Percentiles rank a stretch among this genome's conserved stretches.
These are phyloP conservation scores for Eimeria maxima DNA, from an alignment of 169 alveolate genomes.

Conservation along the genomic window DNA sequence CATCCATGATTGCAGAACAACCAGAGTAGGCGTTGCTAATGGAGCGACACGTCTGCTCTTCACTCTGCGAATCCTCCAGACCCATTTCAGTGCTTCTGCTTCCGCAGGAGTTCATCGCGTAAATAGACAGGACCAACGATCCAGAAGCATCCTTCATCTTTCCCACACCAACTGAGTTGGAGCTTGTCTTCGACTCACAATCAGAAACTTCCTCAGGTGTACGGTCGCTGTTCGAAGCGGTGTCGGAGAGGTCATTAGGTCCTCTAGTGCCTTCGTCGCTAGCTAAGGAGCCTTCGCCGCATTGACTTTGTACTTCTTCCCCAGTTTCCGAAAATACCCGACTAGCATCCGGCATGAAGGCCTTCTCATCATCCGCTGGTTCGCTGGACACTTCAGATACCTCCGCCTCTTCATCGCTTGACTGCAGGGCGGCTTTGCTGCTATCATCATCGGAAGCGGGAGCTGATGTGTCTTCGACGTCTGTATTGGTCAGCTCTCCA, in stretches of 20 bases:
- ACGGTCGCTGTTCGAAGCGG: slow-evolving; percentile 59
- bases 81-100: slow-evolving; percentile 71
- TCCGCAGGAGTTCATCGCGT: slow-evolving; percentile 44
- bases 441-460: slow-evolving; percentile 54
- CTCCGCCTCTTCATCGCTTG: slow-evolving; percentile 58
- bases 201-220: slow-evolving; percentile 49
- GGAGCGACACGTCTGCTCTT: slow-evolving; percentile 50
- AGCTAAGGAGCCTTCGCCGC: slow-evolving; percentile 36
- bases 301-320: slow-evolving; percentile 29
- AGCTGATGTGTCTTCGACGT: slow-evolving; percentile 67
- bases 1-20: slow-evolving; percentile 1
- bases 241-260: slow-evolving; percentile 26
- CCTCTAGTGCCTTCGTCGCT: slow-evolving; percentile 59
- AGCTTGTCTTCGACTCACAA: not conserved
- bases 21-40: slow-evolving; percentile 21
- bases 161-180: not conserved
- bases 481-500: not conserved
- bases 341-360: slow-evolving; percentile 3
- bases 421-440: slow-evolving; percentile 19
- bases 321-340: not conserved
- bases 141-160: not conserved
- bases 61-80: not conserved
- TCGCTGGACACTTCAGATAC: slow-evolving; percentile 17
- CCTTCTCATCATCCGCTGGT: slow-evolving; percentile 43
- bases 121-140: slow-evolving; percentile 38